Base-by-base conservation (phyloP, 1,284 basidiomycete genomes). In the Ceratobasidium sp. region DNA sequence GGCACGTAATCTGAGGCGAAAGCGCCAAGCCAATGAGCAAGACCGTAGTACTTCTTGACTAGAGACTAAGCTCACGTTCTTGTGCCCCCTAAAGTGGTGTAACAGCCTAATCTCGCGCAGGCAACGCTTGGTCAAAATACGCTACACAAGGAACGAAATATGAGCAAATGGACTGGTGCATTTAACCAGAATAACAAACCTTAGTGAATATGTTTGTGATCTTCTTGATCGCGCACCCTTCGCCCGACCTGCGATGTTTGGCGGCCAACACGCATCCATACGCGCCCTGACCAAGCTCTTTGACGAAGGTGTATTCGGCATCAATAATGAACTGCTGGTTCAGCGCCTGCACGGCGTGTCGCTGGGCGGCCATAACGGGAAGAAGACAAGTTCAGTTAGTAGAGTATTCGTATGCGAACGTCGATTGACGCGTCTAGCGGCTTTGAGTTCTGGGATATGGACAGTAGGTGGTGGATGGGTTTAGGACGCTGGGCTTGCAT, bases 171-270 rank as follows among this genome's bases (percentile, higher is more conserved):
- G 44, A 6, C n/a, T n/a, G 12, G 77, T 81, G 40, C 49, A 83
- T 83, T 83, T 85, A 26, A 51, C 15, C 49, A 10, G 20, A n/a
- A 64, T 42, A 72, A n/a, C 53, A 15, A 12, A 91, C 94, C 90
- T 98, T 98, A 72, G 95, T 97, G 85, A 97, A 97, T 84, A 98
- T 97, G 84, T 97, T 98, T 77, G 97, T 98, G 84, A 98, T 97
- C 89, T 97, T 97, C 89, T 97, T 97, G 87, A 97, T 96, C 82
- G 97, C 97, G 82, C 96, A 94, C 40, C 95, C 95, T 85, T 97
- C 96, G 49, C 94, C 94, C 5, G 94, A 93, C 82, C 92, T 88
- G 81, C 92, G 91, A 85, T 97, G 94, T 80, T 92, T 91, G 0
- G 96, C 96, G 56, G 95, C 91, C 67, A 97, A 93, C 81, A 97